Base-by-base conservation (phyloP, 441 rosid genomes). In the Erodium chrysanthum region DNA sequence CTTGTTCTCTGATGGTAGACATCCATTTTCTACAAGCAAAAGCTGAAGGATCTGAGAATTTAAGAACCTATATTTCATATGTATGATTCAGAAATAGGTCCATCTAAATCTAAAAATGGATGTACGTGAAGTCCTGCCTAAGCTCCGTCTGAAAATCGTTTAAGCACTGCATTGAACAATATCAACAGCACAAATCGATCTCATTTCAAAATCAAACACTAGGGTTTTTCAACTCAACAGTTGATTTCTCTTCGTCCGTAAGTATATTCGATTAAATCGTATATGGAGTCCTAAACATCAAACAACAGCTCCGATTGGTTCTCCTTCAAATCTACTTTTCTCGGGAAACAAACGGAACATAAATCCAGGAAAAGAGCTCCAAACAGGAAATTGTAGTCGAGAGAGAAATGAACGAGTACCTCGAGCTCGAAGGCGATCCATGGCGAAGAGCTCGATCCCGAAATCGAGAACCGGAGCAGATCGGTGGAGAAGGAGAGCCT, bases 381-480 rank as follows among this genome's bases (percentile, higher is more conserved):
- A 5, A 10, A 46, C 20, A 12, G 17, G 35, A 18, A 17, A 8
- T 54, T 52, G 42, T 14, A 71, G 8, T 11, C 48, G 27, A 17
- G 18, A 61, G 22, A 67, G 64, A 22, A 22, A 2, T 62, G 9
- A 31, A n/a, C 2, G 50, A 64, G 50, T 17, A 11, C 22, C 14
- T 50, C 25, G 87, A 72, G 91, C 14, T 50, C 25, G 87, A 72
- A 94, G 85, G 42, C 96, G 96, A 83, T 91, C 96, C 59, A 88
- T 78, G 76, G 99, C 96, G 77, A 83, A 89, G 78, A 87, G 89
- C 84, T 89, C 96, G 59, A 91, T 88, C 56, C 96, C 82, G 76
- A 94, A 92, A 71, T 94, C 96, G 70, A 91, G 85, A 2, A 81
- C n/a, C 37, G 96, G 99, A 5, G 94, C 90, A 7, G 86, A 82